Evolutionary conservation across 768 basidiomycete genomes (phyloP), one percentile per base, ranked within the genome.

Genomic region (Filobasidium wieringae): DNA sequence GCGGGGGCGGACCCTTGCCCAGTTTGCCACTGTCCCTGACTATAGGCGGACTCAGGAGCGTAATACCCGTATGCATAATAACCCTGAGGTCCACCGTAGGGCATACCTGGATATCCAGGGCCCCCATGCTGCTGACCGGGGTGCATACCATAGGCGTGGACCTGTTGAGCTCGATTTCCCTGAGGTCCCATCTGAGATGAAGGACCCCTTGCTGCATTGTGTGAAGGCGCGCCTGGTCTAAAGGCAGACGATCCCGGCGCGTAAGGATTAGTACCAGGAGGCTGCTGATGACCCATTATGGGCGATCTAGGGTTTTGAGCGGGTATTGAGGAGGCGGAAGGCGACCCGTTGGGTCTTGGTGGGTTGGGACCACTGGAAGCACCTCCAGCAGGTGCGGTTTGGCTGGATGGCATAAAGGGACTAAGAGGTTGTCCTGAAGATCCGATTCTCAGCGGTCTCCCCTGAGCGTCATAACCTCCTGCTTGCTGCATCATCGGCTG

Each of bases 231-330:
- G 40, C 37, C 30, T 4, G 53, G 39, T 12, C 39, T 7, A 29
- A 40, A 33, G 31, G 54, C 22, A 24, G 49, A 17, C 14, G 50
- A 12, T 39, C 33, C 33, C 63, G 19, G 67, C 56, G n/a, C 53
- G 32, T 55, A 50, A 37, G 62, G 62, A 55, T 62, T 65, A 58
- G 58, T 63, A 26, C 40, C 41, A 24, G 59, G 60, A 24, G 59
- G 59, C 52, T 65, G 61, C 36, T 62, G 58, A 41, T 64, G 64
- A 37, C 39, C 40, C 36, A 64, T 56, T 27, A 64, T 56, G 27
- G 66, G 67, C 19, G 67, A 67, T 49, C 64, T 60, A 47, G 64
- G 63, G 22, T 62, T 62, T 33, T 45, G 51, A 34, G 55, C 39
- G 47, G 51, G 37, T 30, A 67, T 26, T 22, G 43, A 15, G 40